A percentile compares a stretch with the other conserved stretches of the same genome.
phyloP scores from a whole-genome alignment of 228 moss, liverwort and hornwort species.

The Sphagnum fallax region DNA sequence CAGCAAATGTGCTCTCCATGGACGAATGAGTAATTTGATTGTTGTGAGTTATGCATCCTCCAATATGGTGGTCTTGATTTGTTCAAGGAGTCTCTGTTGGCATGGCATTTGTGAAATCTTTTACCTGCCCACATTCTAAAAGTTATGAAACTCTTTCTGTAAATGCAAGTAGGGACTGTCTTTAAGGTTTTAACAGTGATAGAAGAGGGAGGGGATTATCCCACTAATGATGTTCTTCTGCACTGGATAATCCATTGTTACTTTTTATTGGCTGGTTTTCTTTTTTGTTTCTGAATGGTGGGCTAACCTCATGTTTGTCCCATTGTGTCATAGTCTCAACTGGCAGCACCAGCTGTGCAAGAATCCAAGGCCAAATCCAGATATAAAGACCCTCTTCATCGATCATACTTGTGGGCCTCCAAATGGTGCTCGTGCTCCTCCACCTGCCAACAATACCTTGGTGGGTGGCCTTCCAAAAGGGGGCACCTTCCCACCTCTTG shows the following conservation, averaged over 20 bases:
- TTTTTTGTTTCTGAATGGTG: not conserved
- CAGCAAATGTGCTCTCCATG: too few relatives aligned
- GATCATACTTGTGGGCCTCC: conserved; percentile 99
- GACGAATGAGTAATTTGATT: too few relatives aligned
- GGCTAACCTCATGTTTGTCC: not conserved
- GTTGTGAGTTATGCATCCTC: too few relatives aligned
- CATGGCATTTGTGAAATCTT: not conserved
- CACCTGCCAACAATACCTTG: conserved; percentile 81
- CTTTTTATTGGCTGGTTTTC: not conserved
- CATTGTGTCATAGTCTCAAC: conserved; percentile 54
- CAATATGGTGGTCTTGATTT: too few relatives aligned
- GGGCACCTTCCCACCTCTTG: conserved; percentile 86
- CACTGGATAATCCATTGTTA: too few relatives aligned
- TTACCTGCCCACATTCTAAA: not conserved
- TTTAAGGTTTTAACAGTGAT: too few relatives aligned
- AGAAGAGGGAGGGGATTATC: too few relatives aligned
- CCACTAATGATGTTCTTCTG: too few relatives aligned
- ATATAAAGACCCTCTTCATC: conserved; percentile 95
- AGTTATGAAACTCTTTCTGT: not conserved
- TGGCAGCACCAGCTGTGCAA: conserved; percentile 99
- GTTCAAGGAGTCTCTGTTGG: not conserved
- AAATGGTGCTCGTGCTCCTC: conserved; percentile 90
- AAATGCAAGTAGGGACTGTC: too few relatives aligned
- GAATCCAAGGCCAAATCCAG: conserved; percentile 91
- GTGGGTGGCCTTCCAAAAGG: conserved; percentile 88